Conservation (phyloP, 1,284 basidiomycete species). For the Moniliella sp. region DNA sequence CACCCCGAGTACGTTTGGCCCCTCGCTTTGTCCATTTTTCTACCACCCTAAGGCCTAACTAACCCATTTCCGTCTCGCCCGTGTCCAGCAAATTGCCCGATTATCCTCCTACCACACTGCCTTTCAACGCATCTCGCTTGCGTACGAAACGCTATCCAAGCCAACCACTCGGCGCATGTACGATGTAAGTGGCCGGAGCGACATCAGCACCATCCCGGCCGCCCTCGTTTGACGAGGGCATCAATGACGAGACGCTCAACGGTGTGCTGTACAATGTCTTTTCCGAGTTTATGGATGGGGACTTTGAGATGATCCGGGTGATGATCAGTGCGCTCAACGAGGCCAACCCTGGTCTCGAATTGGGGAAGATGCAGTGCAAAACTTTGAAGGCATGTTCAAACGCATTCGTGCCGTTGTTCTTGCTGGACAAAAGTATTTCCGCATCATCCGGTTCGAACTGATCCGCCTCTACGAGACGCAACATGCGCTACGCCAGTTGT, state of each 20-base stretch:
- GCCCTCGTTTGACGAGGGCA: background rate
- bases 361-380: conserved; percentile 33
- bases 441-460: conserved; percentile 51
- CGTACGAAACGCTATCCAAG: conserved; percentile 56
- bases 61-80: too few species aligned
- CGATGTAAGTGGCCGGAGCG: conserved; percentile 38
- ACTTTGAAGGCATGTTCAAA: conserved; percentile 31
- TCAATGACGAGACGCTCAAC: conserved; percentile 49
- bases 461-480: conserved; percentile 55
- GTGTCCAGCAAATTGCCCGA: conserved; percentile 61
- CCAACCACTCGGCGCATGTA: conserved; percentile 49
- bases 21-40: too few species aligned
- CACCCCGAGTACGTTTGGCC: too few species aligned
- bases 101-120: conserved; percentile 53
- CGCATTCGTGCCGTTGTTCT: conserved; percentile 29
- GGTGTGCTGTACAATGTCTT: conserved; percentile 52
- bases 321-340: conserved; percentile 40
- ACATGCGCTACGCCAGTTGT: conserved; percentile 48
- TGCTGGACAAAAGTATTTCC: conserved; percentile 53
- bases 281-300: conserved; percentile 62
- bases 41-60: too few species aligned
- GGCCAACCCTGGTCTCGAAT: conserved; percentile 25
- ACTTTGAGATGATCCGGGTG: conserved; percentile 55
- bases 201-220: conserved; percentile 6
- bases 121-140: conserved; percentile 62